Conservation (phyloP, 1,284 basidiomycete species). For the Rhodotorula sp. region DNA sequence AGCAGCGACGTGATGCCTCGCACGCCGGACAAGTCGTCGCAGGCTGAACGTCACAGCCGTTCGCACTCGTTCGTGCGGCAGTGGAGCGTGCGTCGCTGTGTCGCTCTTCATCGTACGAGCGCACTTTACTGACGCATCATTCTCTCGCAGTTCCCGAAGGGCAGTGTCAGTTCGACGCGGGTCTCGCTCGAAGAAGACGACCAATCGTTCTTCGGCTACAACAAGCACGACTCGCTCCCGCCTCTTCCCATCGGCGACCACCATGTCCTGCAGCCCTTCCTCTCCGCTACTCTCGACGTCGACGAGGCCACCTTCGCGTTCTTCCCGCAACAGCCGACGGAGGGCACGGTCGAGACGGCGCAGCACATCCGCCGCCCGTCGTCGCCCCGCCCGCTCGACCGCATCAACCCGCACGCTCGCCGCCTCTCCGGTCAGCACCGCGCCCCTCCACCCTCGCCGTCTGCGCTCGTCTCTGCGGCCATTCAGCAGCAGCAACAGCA, state of each 20-base stretch:
- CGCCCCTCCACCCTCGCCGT: conserved; percentile 35
- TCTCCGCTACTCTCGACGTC: conserved; percentile 38
- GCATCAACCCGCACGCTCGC: conserved; percentile 29
- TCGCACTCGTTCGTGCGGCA: conserved; percentile 40
- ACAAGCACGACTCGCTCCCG: conserved; percentile 42
- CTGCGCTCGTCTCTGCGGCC: conserved; percentile 26
- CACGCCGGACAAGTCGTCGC: conserved; percentile 30
- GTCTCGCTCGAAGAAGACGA: conserved; percentile 39
- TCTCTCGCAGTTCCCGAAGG: conserved; percentile 36
- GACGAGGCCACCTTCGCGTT: conserved; percentile 34
- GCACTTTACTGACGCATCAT: background rate
- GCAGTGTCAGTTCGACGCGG: conserved; percentile 33
- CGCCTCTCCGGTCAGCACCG: conserved; percentile 36
- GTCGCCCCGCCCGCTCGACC: conserved; percentile 37
- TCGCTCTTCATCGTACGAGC: too few species aligned
- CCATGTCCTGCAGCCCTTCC: conserved; percentile 37
- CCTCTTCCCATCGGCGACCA: conserved; percentile 34
- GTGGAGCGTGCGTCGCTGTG: conserved; percentile 38
- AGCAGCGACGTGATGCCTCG: conserved; percentile 33
- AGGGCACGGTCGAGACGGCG: conserved; percentile 16
- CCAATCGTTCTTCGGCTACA: conserved; percentile 40
- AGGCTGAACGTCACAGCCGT: conserved; percentile 29
- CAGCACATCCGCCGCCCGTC: conserved; percentile 39
- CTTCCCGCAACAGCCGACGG: conserved; percentile 9
- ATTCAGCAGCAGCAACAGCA: conserved; percentile 23